A percentile compares a stretch with the other conserved stretches of the same genome.
phyloP scores from a whole-genome alignment of 805 yeast species.

The Torulaspora franciscae region DNA sequence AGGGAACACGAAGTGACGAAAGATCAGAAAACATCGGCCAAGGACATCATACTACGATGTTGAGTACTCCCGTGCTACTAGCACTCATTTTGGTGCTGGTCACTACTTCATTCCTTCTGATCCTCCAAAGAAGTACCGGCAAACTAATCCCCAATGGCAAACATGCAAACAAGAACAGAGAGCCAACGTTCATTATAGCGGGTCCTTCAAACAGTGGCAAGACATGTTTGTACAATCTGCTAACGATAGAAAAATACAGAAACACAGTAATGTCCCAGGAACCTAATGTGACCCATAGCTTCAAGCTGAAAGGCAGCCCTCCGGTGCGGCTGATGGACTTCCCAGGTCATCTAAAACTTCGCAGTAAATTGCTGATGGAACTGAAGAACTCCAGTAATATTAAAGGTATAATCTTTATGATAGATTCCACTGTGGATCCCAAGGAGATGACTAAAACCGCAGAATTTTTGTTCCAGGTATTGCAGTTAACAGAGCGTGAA shows the following conservation, averaged over 20 bases:
- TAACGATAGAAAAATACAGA: slow-evolving; percentile 30
- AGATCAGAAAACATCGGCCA: background rate
- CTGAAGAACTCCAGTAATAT: slow-evolving; percentile 43
- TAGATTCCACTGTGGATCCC: slow-evolving; percentile 66
- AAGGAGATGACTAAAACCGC: slow-evolving; percentile 51
- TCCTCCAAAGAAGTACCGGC: slow-evolving; percentile 16
- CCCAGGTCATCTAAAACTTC: slow-evolving; percentile 84
- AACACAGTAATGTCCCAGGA: slow-evolving; percentile 50
- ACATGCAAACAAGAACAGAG: slow-evolving; percentile 15
- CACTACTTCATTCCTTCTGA: slow-evolving; percentile 18
- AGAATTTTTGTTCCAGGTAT: slow-evolving; percentile 51
- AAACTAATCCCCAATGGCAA: slow-evolving; percentile 14
- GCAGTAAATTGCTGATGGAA: slow-evolving; percentile 48
- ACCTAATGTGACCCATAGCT: slow-evolving; percentile 38
- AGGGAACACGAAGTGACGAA: background rate
- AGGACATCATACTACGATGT: slow-evolving; percentile 5
- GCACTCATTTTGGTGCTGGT: slow-evolving; percentile 19
- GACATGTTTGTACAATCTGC: slow-evolving; percentile 47
- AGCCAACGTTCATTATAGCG: slow-evolving; percentile 55
- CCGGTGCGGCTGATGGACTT: slow-evolving; percentile 60
- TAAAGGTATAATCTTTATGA: slow-evolving; percentile 65
- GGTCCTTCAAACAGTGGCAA: slow-evolving; percentile 68
- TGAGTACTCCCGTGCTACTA: slow-evolving; percentile 15
- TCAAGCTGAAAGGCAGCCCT: slow-evolving; percentile 38
- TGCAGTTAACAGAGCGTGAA: slow-evolving; percentile 54